Percentiles rank a stretch among this genome's conserved stretches.
These are phyloP conservation scores for Kwoniella sp. DNA, from an alignment of 768 basidiomycete genomes.

Conservation along the genomic window DNA sequence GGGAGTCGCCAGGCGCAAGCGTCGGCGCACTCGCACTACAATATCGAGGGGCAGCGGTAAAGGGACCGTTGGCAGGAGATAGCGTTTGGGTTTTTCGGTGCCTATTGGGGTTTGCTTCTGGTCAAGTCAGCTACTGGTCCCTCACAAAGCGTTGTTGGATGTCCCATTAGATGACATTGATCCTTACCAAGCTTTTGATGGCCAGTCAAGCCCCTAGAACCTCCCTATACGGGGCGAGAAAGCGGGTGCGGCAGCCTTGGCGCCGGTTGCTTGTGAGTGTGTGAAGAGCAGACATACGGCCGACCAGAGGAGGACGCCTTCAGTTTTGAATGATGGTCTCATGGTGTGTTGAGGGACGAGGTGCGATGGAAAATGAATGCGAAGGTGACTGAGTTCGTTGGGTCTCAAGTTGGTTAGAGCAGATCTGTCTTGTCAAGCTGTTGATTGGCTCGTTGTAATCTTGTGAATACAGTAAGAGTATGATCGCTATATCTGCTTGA, in stretches of 20 bases:
- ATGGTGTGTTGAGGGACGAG: slow-evolving; percentile 1
- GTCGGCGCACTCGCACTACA: no score
- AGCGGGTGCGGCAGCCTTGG: neutral
- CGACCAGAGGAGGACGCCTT: slow-evolving; percentile 18
- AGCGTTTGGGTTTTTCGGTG: no score
- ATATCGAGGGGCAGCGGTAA: neutral
- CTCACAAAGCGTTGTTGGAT: neutral
- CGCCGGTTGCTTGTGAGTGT: slow-evolving; percentile 1
- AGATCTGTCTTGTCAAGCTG: no score
- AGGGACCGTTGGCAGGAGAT: neutral
- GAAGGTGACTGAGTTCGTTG: no score
- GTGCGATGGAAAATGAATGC: no score
- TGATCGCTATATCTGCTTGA: no score
- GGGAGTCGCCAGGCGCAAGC: no score
- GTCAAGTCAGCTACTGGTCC: neutral
- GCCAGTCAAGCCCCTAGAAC: no score
- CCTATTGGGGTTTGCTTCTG: no score
- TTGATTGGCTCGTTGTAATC: no score
- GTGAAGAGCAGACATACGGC: slow-evolving; percentile 15
- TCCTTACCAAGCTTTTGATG: slow-evolving; percentile 1
- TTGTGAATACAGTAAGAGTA: no score
- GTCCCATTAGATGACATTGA: neutral
- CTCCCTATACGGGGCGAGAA: slow-evolving; percentile 16
- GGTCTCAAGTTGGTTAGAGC: no score
- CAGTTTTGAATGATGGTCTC: slow-evolving; percentile 14